Evolutionary conservation across 208 protist species (phyloP).

Genomic region (Trypanosoma boissoni): DNA sequence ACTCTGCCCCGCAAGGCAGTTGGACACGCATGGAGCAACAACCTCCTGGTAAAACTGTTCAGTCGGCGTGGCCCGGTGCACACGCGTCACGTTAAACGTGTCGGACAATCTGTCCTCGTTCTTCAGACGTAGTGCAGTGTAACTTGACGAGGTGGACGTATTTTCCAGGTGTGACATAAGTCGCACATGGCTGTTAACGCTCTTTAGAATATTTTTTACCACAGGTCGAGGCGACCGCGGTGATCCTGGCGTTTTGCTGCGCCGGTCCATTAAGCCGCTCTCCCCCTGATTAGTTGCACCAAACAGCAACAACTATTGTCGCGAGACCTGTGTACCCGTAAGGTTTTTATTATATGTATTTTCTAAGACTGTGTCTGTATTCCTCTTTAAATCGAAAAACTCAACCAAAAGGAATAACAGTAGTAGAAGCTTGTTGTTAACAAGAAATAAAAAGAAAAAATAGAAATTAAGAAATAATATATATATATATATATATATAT

Average conservation of each 20-base stretch:
- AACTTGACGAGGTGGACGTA: constrained; percentile 66
- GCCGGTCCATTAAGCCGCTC: constrained; percentile 6
- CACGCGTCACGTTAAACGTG: constrained; percentile 65
- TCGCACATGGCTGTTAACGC: constrained; percentile 79
- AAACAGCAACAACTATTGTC: too few relatives aligned
- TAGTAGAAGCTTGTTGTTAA: not conserved
- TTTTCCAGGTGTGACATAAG: constrained; percentile 77
- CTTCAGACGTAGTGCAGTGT: constrained; percentile 60
- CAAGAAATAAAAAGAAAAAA: constrained; percentile 19
- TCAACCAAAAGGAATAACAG: too few relatives aligned
- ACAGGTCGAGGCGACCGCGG: constrained; percentile 15
- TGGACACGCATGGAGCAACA: constrained; percentile 76
- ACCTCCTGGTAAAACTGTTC: constrained; percentile 76
- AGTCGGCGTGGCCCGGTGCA: constrained; percentile 69
- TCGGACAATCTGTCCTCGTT: constrained; percentile 45
- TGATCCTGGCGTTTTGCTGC: constrained; percentile 38
- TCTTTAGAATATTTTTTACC: constrained; percentile 75
- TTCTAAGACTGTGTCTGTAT: too few relatives aligned
- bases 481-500: constrained; percentile 2
- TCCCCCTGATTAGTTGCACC: not conserved
- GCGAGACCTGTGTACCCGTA: not conserved
- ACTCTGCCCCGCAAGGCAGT: constrained; percentile 75
- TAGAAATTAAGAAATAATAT: constrained; percentile 7
- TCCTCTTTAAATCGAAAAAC: too few relatives aligned
- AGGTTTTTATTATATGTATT: not conserved